phyloP scores from a whole-genome alignment of 371 early-diverging fungal genomes.

The Fennellomyces sp. region DNA sequence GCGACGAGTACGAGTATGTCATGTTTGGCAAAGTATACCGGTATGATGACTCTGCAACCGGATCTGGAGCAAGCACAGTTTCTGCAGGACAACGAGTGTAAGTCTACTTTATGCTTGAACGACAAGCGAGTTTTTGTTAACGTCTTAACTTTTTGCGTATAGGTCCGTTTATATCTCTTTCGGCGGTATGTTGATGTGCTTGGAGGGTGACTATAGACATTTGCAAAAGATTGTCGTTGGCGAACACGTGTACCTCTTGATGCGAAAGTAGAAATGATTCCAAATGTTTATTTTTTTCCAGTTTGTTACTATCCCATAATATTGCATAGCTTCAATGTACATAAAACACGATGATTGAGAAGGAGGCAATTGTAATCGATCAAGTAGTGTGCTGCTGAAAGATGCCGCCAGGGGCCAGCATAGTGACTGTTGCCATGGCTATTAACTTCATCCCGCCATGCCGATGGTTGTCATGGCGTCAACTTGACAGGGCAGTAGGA shows the following conservation, averaged over 20 bases:
- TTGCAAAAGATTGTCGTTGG: constrained; percentile 84
- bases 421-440: too few species aligned
- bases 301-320: not conserved
- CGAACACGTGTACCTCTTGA: constrained; percentile 85
- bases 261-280: constrained; percentile 68
- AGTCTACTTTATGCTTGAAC: constrained; percentile 43
- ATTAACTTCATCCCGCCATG: too few species aligned
- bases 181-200: constrained; percentile 92
- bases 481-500: too few species aligned
- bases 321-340: too few species aligned
- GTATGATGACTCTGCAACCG: constrained; percentile 82
- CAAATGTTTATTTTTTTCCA: not conserved
- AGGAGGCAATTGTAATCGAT: too few species aligned
- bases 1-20: constrained; percentile 96
- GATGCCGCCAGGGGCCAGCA: too few species aligned
- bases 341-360: too few species aligned
- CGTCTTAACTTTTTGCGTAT: not conserved
- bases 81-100: constrained; percentile 68
- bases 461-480: too few species aligned
- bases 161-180: constrained; percentile 88
- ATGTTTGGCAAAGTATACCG: constrained; percentile 97
- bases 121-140: not conserved
- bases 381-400: too few species aligned
- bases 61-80: constrained; percentile 21
- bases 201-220: constrained; percentile 88